phyloP scores from a whole-genome alignment of 2,329 filamentous ascomycete species.

The Apiospora phragmitis region DNA sequence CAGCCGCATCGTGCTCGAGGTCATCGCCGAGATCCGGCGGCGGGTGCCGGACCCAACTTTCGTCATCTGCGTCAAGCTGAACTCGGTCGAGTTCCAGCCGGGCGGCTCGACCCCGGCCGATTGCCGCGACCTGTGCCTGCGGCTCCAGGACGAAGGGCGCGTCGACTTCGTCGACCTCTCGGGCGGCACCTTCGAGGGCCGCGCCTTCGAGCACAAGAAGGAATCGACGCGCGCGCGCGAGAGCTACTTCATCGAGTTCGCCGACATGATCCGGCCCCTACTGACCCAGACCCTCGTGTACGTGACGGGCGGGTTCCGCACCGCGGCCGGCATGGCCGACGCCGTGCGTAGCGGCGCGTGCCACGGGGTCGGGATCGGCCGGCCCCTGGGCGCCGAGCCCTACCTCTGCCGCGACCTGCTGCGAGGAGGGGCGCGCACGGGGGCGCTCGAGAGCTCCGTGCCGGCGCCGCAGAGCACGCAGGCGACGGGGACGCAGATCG shows the following conservation, averaged over 20 bases:
- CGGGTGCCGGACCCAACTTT: conserved; percentile 39
- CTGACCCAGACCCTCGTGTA: conserved; percentile 42
- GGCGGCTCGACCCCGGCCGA: conserved; percentile 19
- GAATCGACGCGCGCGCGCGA: conserved; percentile 56
- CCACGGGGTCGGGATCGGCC: conserved; percentile 41
- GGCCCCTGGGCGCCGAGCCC: neutral
- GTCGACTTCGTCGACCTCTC: conserved; percentile 69
- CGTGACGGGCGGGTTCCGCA: conserved; percentile 65
- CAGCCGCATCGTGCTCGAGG: conserved; percentile 50
- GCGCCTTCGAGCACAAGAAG: conserved; percentile 36
- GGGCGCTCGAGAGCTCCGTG: conserved; percentile 5
- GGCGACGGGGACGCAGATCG: conserved; percentile 4
- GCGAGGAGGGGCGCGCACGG: neutral
- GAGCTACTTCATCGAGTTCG: conserved; percentile 69
- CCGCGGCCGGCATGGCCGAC: conserved; percentile 47
- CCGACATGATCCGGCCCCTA: conserved; percentile 45
- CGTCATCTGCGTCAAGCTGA: conserved; percentile 55
- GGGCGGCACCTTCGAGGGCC: conserved; percentile 61
- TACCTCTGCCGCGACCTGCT: conserved; percentile 11
- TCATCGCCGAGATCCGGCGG: conserved; percentile 42
- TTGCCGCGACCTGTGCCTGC: conserved; percentile 46
- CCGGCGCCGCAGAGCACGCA: conserved; percentile 4
- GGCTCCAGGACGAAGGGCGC: conserved; percentile 52
- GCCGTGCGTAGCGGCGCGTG: conserved; percentile 36
- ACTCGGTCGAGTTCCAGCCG: conserved; percentile 56